A percentile compares a stretch with the other conserved stretches of the same genome.
Conservation (phyloP, 768 basidiomycete species). For the Leccinum broughii region DNA sequence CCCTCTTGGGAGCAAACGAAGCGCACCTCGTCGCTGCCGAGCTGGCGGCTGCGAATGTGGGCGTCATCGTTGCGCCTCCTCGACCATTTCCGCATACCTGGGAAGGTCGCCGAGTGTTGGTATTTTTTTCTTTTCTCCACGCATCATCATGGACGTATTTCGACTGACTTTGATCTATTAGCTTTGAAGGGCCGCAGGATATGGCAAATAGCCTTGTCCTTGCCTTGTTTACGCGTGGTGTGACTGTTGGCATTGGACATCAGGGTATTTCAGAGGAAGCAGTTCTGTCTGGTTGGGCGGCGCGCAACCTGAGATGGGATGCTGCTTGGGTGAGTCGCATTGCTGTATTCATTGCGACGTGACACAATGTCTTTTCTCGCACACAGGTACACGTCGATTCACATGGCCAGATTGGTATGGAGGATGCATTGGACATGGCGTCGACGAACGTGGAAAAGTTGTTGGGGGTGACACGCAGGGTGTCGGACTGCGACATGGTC, state of each 20-base stretch:
- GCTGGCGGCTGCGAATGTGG: conserved; percentile 56
- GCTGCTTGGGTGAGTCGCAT: conserved; percentile 85
- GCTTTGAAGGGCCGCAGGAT: conserved; percentile 70
- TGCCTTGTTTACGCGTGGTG: conserved; percentile 51
- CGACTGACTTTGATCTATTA: conserved; percentile 17
- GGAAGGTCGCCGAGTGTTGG: conserved; percentile 67
- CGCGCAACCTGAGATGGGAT: conserved; percentile 88
- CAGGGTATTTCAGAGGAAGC: conserved; percentile 48
- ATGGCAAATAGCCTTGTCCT: conserved; percentile 70
- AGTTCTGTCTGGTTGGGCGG: conserved; percentile 79
- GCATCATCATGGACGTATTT: neutral
- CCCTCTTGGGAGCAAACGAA: conserved; percentile 62
- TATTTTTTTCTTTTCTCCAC: neutral
- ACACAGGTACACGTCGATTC: conserved; percentile 36
- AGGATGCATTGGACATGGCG: conserved; percentile 42
- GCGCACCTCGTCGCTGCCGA: conserved; percentile 46
- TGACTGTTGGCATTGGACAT: conserved; percentile 62
- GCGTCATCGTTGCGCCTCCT: conserved; percentile 66
- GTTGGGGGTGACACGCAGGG: conserved; percentile 35
- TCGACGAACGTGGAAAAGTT: conserved; percentile 44
- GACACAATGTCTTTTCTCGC: neutral
- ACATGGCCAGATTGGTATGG: conserved; percentile 40
- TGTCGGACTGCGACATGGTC: conserved; percentile 37
- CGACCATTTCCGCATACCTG: conserved; percentile 66
- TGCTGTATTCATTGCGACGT: neutral